phyloP scores from a whole-genome alignment of 2,329 filamentous ascomycete species.

The Dichotomopilus funicola region DNA sequence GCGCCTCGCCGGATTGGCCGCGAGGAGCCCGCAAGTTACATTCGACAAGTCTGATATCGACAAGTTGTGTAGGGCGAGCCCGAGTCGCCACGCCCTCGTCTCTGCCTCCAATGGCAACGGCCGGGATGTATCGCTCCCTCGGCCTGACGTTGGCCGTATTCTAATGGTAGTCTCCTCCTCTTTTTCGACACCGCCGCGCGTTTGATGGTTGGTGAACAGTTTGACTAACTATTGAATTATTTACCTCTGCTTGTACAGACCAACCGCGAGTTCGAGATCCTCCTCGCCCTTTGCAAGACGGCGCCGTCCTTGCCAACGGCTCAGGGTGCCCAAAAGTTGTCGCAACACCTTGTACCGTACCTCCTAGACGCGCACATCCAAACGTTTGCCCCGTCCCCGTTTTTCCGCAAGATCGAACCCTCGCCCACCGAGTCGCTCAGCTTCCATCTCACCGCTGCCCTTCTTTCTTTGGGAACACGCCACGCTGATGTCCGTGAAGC shows the following conservation, averaged over 20 bases:
- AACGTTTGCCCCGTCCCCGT: slow-evolving; percentile 69
- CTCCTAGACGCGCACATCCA: slow-evolving; percentile 79
- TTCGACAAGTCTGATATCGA: slow-evolving; percentile 60
- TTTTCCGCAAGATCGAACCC: slow-evolving; percentile 74
- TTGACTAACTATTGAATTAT: no score
- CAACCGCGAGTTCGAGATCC: slow-evolving; percentile 83
- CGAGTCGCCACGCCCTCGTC: slow-evolving; percentile 38
- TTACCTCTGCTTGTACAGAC: slow-evolving; percentile 44
- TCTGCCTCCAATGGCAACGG: slow-evolving; percentile 39
- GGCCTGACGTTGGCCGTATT: slow-evolving; percentile 42
- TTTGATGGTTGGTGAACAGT: no score
- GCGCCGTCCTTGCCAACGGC: slow-evolving; percentile 65
- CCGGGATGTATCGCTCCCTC: slow-evolving; percentile 23
- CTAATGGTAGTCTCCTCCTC: slow-evolving; percentile 50
- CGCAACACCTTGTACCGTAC: slow-evolving; percentile 75
- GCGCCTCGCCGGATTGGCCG: slow-evolving; percentile 59
- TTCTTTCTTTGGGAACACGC: slow-evolving; percentile 72
- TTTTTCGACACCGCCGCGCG: no score
- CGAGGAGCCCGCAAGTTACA: slow-evolving; percentile 44
- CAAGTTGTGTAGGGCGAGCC: slow-evolving; percentile 52
- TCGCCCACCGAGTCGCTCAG: slow-evolving; percentile 84
- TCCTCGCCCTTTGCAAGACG: slow-evolving; percentile 86
- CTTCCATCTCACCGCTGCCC: slow-evolving; percentile 68
- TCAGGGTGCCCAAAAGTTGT: slow-evolving; percentile 70
- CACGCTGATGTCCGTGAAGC: slow-evolving; percentile 62